Percentiles rank a stretch among this genome's conserved stretches.
Conservation (phyloP, 768 basidiomycete species). For the Amanita pallidorosea region DNA sequence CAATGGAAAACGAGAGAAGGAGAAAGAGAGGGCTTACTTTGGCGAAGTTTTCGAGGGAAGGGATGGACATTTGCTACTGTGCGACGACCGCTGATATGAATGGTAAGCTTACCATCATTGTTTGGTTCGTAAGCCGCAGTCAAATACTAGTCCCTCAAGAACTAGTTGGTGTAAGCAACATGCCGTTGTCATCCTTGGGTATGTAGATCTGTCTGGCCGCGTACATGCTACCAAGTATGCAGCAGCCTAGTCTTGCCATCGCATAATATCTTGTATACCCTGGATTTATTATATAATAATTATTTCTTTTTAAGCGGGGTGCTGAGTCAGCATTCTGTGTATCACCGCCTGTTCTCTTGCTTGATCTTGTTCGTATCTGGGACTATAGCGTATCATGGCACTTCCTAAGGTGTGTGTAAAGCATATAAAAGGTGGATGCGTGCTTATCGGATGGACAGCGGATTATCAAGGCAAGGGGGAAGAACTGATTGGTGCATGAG, state of each 20-base stretch:
- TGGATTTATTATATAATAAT: no score
- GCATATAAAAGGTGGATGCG: background rate
- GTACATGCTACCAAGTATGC: background rate
- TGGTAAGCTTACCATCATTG: background rate
- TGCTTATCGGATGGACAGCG: constrained; percentile 7
- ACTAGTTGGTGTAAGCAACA: no score
- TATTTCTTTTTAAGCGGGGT: no score
- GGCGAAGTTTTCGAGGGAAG: constrained; percentile 35
- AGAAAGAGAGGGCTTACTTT: constrained; percentile 22
- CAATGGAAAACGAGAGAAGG: background rate
- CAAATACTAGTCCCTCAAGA: no score
- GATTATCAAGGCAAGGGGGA: constrained; percentile 5
- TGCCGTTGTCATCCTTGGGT: background rate
- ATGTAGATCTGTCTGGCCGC: background rate
- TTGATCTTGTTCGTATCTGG: background rate
- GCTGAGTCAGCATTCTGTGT: constrained; percentile 3
- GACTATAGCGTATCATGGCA: constrained; percentile 3
- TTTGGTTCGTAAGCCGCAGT: background rate
- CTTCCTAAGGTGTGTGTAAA: constrained; percentile 2
- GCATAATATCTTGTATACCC: no score
- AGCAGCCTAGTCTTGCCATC: no score
- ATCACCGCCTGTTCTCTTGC: background rate
- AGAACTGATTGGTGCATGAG: background rate
- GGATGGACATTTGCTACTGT: constrained; percentile 27
- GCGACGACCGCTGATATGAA: background rate